These are phyloP conservation scores for Pseudogymnoascus sp. DNA, from an alignment of 2,329 filamentous ascomycete genomes.

Conservation along the genomic window DNA sequence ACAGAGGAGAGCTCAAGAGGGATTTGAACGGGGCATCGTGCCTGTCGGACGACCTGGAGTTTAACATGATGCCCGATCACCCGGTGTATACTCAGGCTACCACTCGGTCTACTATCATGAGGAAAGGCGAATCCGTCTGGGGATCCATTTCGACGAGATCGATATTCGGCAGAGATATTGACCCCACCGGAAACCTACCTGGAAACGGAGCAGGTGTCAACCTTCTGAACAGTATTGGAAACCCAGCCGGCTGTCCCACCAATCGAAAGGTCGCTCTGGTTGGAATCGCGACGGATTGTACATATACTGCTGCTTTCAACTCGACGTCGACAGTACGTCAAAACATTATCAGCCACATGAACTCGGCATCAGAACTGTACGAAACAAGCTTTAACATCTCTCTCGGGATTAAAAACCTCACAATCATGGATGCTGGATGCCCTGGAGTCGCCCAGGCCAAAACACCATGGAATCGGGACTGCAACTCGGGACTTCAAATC, in stretches of 20 bases:
- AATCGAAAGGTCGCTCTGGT: slow-evolving; percentile 89
- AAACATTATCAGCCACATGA: slow-evolving; percentile 78
- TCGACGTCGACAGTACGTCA: slow-evolving; percentile 54
- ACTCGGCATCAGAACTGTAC: slow-evolving; percentile 78
- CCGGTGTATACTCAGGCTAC: slow-evolving; percentile 47
- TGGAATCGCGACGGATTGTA: slow-evolving; percentile 88
- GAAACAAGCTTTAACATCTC: slow-evolving; percentile 93
- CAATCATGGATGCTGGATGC: slow-evolving; percentile 68
- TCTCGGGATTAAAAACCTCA: slow-evolving; percentile 78
- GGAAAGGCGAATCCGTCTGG: slow-evolving; percentile 46
- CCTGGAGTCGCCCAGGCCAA: slow-evolving; percentile 58
- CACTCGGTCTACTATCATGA: slow-evolving; percentile 22
- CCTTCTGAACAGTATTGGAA: slow-evolving; percentile 69
- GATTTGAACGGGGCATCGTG: slow-evolving; percentile 45
- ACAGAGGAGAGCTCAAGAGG: slow-evolving; percentile 22
- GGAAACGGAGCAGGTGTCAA: slow-evolving; percentile 78
- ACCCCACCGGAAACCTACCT: slow-evolving; percentile 49
- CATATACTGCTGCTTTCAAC: slow-evolving; percentile 68
- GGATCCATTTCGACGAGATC: slow-evolving; percentile 53
- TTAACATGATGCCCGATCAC: slow-evolving; percentile 69
- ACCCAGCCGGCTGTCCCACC: slow-evolving; percentile 72
- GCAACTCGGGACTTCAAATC: slow-evolving; percentile 56
- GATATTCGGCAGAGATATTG: slow-evolving; percentile 68
- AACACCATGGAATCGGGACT: slow-evolving; percentile 78
- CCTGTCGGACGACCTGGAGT: slow-evolving; percentile 64